Evolutionary conservation across 2,329 filamentous ascomycete genomes (phyloP).

Genomic region (Periconia sp.): DNA sequence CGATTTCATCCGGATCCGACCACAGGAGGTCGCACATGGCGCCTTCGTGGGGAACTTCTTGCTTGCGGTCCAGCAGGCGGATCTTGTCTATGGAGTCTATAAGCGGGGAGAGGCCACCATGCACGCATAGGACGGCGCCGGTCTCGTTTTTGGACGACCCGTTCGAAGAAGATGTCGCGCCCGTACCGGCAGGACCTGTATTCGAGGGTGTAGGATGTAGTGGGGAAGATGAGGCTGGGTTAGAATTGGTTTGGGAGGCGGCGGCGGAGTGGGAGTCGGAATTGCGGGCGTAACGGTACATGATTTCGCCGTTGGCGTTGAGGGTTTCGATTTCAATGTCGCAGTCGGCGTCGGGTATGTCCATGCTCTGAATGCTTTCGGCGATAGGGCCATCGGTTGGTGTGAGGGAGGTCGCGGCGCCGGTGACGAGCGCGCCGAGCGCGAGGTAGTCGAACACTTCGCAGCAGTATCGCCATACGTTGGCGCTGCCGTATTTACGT

Average conservation of each 20-base stretch:
- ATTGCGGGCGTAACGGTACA: constrained; percentile 67
- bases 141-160: constrained; percentile 56
- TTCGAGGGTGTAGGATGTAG: constrained; percentile 49
- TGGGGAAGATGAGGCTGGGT: constrained; percentile 38
- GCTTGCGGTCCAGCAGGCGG: constrained; percentile 85
- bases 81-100: constrained; percentile 97
- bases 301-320: constrained; percentile 78
- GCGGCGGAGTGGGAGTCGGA: constrained; percentile 40
- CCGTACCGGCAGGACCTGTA: constrained; percentile 76
- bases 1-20: constrained; percentile 97
- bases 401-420: constrained; percentile 68
- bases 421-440: constrained; percentile 85
- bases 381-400: constrained; percentile 60
- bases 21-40: constrained; percentile 98
- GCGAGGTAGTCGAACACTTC: constrained; percentile 98
- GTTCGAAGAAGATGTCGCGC: constrained; percentile 70
- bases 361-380: constrained; percentile 52
- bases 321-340: constrained; percentile 93
- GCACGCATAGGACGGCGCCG: constrained; percentile 84
- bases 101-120: constrained; percentile 87
- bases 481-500: constrained; percentile 62
- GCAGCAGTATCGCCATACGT: constrained; percentile 66
- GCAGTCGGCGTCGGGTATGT: constrained; percentile 58
- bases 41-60: constrained; percentile 97
- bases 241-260: constrained; percentile 32